Percentiles rank a stretch among this genome's conserved stretches.
Evolutionary conservation across 768 basidiomycete genomes (phyloP).

Genomic region (Krasilnikovozyma curviuscula): DNA sequence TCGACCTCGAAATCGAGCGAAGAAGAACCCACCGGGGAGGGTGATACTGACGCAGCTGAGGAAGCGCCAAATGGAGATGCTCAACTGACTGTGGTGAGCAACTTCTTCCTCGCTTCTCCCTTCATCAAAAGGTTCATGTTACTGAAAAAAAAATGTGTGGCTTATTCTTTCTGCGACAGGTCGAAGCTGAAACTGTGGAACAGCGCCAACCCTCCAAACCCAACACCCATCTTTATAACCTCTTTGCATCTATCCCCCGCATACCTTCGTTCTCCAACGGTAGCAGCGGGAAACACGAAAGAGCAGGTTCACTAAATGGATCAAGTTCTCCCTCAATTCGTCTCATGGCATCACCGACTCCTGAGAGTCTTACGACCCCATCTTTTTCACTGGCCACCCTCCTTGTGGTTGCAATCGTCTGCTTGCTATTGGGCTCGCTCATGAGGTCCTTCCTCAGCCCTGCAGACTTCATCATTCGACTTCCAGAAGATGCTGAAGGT

Average conservation of each 20-base stretch:
- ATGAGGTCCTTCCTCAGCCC: conserved; percentile 72
- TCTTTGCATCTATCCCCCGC: conserved; percentile 6
- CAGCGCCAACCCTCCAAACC: too few relatives aligned
- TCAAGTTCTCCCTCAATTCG: conserved; percentile 2
- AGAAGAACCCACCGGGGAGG: too few relatives aligned
- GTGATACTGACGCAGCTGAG: too few relatives aligned
- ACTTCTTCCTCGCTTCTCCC: too few relatives aligned
- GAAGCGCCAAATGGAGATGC: too few relatives aligned
- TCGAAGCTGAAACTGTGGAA: too few relatives aligned
- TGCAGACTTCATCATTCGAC: conserved; percentile 70
- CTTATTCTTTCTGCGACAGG: too few relatives aligned
- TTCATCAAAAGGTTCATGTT: too few relatives aligned
- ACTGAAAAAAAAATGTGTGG: too few relatives aligned
- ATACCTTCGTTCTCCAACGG: not conserved
- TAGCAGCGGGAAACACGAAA: not conserved
- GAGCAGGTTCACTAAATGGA: not conserved
- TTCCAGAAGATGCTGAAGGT: conserved; percentile 11
- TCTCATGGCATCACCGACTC: conserved; percentile 9
- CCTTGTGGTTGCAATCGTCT: conserved; percentile 60
- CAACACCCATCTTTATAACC: conserved; percentile 8
- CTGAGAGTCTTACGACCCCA: too few relatives aligned
- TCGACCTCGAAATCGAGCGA: too few relatives aligned
- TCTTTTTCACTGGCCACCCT: conserved; percentile 38
- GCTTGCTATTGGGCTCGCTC: conserved; percentile 78
- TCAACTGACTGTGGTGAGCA: too few relatives aligned